Percentiles rank a stretch among this genome's conserved stretches.
Conservation (phyloP, 129 eudicot species). For the Centella asiatica region DNA sequence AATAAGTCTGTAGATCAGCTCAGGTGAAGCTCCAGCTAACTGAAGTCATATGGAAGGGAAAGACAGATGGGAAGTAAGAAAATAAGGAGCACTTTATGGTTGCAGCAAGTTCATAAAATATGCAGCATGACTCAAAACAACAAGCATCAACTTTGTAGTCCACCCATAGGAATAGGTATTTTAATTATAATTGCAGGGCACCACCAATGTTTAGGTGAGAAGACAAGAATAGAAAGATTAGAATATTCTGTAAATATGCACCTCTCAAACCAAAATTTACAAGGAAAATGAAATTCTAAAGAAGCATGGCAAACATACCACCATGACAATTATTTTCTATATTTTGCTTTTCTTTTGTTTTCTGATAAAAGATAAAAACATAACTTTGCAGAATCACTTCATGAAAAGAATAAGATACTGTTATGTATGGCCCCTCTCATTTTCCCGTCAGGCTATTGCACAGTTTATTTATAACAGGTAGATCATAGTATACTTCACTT, state of each 20-base stretch:
- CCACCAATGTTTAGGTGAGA: too few relatives aligned
- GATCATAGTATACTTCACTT: background rate
- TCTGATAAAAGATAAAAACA: background rate
- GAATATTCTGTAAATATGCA: too few relatives aligned
- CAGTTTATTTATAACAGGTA: background rate
- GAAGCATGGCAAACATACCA: too few relatives aligned
- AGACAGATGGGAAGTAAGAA: background rate
- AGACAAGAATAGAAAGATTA: too few relatives aligned
- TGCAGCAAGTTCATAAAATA: too few relatives aligned
- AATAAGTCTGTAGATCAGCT: constrained; percentile 68
- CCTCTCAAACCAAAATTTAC: background rate
- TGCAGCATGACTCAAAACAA: background rate
- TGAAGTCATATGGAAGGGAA: background rate
- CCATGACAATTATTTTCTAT: too few relatives aligned
- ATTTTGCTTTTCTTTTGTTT: too few relatives aligned
- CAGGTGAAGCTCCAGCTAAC: constrained; percentile 17
- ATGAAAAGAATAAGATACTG: background rate
- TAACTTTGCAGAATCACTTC: too few relatives aligned
- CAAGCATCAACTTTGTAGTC: too few relatives aligned
- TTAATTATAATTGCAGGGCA: too few relatives aligned
- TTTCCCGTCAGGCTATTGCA: background rate
- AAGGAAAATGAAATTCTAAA: too few relatives aligned
- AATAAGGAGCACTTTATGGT: background rate
- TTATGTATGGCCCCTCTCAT: background rate
- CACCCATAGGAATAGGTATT: too few relatives aligned